Percentiles rank a stretch among this genome's conserved stretches.
These are phyloP conservation scores for Ramaria sp. DNA, from an alignment of 768 basidiomycete genomes.

Conservation along the genomic window DNA sequence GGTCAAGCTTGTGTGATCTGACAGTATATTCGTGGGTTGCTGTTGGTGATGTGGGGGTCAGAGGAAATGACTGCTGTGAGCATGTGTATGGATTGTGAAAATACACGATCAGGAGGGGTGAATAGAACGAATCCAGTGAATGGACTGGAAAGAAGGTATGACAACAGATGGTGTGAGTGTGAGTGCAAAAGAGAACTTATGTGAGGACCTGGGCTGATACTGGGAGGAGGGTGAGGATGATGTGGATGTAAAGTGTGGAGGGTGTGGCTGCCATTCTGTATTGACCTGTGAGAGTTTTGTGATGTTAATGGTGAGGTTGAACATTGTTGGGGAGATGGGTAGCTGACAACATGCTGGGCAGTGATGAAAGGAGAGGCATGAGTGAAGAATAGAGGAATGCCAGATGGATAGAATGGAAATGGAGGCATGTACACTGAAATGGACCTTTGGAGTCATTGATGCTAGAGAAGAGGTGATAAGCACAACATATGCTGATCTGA, in stretches of 20 bases:
- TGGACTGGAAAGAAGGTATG: neutral
- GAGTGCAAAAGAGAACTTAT: no score
- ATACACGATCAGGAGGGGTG: no score
- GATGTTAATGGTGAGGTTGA: conserved; percentile 26
- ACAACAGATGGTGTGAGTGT: no score
- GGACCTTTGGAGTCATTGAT: conserved; percentile 88
- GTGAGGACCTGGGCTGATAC: no score
- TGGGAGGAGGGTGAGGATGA: no score
- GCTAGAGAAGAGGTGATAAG: conserved; percentile 28
- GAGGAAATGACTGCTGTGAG: no score
- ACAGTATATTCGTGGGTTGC: neutral
- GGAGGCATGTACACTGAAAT: conserved; percentile 40
- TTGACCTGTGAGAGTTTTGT: neutral
- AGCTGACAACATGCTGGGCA: conserved; percentile 35
- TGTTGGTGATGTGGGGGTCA: no score
- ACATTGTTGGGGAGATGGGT: conserved; percentile 32
- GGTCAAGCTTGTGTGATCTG: neutral
- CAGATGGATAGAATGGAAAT: neutral
- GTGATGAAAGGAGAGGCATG: neutral
- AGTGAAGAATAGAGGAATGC: neutral
- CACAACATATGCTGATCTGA: neutral
- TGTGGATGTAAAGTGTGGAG: neutral
- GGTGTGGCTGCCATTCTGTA: neutral
- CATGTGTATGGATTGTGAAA: no score
- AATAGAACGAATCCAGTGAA: no score